phyloP scores from a whole-genome alignment of 805 yeast species.

The Nakazawaea laoshanensis region DNA sequence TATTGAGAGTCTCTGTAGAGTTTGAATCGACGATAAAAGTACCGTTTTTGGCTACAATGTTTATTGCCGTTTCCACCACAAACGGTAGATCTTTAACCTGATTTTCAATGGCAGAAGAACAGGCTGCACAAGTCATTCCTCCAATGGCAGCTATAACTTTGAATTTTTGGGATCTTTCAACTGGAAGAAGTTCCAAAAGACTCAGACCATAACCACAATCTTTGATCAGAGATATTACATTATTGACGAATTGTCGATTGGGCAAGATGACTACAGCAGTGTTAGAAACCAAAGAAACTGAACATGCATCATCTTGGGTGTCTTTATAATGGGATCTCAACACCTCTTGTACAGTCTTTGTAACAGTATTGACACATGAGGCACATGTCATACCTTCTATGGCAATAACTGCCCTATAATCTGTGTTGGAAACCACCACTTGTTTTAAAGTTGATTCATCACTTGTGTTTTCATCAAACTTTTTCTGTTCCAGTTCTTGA shows the following conservation, averaged over 20 bases:
- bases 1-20: constrained; percentile 24
- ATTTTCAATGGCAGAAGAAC: constrained; percentile 47
- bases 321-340: neutral
- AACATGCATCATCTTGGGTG: constrained; percentile 11
- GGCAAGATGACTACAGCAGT: constrained; percentile 46
- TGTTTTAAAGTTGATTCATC: constrained; percentile 16
- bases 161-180: constrained; percentile 36
- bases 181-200: constrained; percentile 52
- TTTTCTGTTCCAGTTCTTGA: constrained; percentile 17
- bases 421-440: constrained; percentile 14
- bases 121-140: constrained; percentile 68
- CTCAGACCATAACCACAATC: constrained; percentile 41
- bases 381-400: constrained; percentile 68
- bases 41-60: constrained; percentile 54
- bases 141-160: constrained; percentile 55
- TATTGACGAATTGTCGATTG: constrained; percentile 40
- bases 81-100: constrained; percentile 40
- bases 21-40: constrained; percentile 45
- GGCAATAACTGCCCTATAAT: constrained; percentile 43
- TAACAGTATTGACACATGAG: constrained; percentile 44
- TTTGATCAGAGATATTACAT: constrained; percentile 36
- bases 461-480: constrained; percentile 6
- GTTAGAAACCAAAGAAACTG: constrained; percentile 42
- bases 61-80: constrained; percentile 45
- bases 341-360: constrained; percentile 27